These are phyloP conservation scores for Ceratocystis papillata DNA, from an alignment of 2,329 filamentous ascomycete genomes.

Conservation along the genomic window DNA sequence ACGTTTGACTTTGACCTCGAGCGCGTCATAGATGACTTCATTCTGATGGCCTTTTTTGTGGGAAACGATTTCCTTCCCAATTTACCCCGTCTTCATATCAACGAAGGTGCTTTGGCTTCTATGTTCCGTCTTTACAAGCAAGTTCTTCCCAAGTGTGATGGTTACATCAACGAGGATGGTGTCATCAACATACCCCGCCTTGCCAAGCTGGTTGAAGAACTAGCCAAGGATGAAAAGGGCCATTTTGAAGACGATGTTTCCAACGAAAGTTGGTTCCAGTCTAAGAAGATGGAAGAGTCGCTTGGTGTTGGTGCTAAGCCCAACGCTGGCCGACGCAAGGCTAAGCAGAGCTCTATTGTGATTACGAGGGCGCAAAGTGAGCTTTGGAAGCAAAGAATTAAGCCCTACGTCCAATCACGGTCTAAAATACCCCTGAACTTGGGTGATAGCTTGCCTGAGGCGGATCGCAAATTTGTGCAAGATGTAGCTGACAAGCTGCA, in stretches of 20 bases:
- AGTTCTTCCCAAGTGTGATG: conserved; percentile 72
- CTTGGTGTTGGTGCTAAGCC: conserved; percentile 44
- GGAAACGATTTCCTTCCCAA: conserved; percentile 99
- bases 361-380: conserved; percentile 72
- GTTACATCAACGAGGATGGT: conserved; percentile 93
- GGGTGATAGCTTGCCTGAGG: conserved; percentile 59
- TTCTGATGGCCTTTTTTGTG: conserved; percentile 98
- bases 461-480: conserved; percentile 87
- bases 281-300: conserved; percentile 43
- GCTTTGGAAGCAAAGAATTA: conserved; percentile 68
- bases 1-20: conserved; percentile 84
- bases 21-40: conserved; percentile 96
- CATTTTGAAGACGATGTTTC: conserved; percentile 85
- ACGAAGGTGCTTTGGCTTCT: conserved; percentile 87
- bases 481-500: conserved; percentile 60
- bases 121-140: conserved; percentile 98
- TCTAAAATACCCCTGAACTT: conserved; percentile 59
- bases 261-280: conserved; percentile 80
- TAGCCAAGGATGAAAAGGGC: conserved; percentile 80
- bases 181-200: conserved; percentile 80
- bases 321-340: conserved; percentile 31
- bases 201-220: conserved; percentile 64
- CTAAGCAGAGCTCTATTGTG: conserved; percentile 51
- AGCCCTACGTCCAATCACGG: conserved; percentile 67
- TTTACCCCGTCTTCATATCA: conserved; percentile 91